Evolutionary conservation across 495 filamentous ascomycete genomes (phyloP).

Genomic region (Oleoguttula mirabilis): DNA sequence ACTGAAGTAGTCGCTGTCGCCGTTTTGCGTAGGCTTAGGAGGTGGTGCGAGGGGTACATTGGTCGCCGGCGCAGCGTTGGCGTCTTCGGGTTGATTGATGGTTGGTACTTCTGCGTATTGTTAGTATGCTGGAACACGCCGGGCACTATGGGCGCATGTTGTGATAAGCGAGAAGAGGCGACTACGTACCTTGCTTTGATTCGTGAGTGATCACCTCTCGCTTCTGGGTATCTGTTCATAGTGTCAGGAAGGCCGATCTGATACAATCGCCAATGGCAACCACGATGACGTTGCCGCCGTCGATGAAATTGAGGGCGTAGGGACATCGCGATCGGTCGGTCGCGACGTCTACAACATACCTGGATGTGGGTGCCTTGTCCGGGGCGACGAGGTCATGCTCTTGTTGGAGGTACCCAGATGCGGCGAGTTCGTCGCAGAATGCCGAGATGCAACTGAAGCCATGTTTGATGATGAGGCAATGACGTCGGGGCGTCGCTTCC

Average conservation of each 20-base stretch:
- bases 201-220: background rate
- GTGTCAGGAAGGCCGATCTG: background rate
- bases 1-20: slow-evolving; percentile 60
- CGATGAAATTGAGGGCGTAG: background rate
- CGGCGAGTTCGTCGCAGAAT: slow-evolving; percentile 23
- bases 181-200: background rate
- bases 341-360: slow-evolving; percentile 22
- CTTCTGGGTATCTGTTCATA: background rate
- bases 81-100: slow-evolving; percentile 19
- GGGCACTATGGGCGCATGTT: background rate
- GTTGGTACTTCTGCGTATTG: slow-evolving; percentile 10
- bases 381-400: slow-evolving; percentile 28
- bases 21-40: slow-evolving; percentile 50
- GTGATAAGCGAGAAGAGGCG: too few relatives aligned
- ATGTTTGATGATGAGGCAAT: slow-evolving; percentile 20
- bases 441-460: slow-evolving; percentile 25
- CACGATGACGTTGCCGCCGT: background rate
- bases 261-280: background rate
- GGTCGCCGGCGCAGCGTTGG: slow-evolving; percentile 25
- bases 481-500: background rate
- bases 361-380: slow-evolving; percentile 24
- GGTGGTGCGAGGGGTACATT: slow-evolving; percentile 61
- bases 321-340: background rate
- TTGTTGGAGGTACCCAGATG: slow-evolving; percentile 20
- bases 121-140: background rate